phyloP scores from a whole-genome alignment of 2,329 filamentous ascomycete species.

The Eutypella sp. region DNA sequence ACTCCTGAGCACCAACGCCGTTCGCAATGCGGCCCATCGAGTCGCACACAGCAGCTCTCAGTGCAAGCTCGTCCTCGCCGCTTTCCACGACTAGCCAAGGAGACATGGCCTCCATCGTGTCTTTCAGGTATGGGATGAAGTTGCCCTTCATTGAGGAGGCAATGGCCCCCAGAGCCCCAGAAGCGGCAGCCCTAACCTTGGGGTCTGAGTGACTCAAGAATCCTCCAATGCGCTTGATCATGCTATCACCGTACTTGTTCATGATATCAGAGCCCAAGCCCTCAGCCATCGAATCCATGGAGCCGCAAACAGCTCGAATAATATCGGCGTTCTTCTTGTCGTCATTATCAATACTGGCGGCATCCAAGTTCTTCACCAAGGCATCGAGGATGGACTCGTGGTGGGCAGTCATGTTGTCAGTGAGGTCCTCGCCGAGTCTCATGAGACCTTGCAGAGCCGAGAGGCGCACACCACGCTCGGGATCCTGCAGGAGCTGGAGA shows the following conservation, averaged over 20 bases:
- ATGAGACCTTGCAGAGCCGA: constrained; percentile 84
- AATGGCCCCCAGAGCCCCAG: constrained; percentile 85
- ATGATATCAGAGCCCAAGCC: constrained; percentile 78
- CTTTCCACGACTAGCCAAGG: constrained; percentile 82
- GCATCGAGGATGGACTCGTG: constrained; percentile 80
- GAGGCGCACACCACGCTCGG: constrained; percentile 78
- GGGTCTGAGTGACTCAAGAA: constrained; percentile 81
- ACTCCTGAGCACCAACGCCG: constrained; percentile 78
- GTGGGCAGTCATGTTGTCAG: constrained; percentile 81
- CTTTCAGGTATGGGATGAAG: constrained; percentile 88
- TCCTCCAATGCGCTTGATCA: constrained; percentile 79
- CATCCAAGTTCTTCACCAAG: constrained; percentile 82
- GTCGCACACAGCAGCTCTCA: constrained; percentile 86
- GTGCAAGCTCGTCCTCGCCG: constrained; percentile 80
- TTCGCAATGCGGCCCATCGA: constrained; percentile 88
- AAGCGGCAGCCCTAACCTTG: constrained; percentile 84
- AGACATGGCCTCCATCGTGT: constrained; percentile 85
- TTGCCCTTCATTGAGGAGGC: constrained; percentile 76
- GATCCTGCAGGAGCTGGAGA: constrained; percentile 76
- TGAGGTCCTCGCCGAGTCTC: constrained; percentile 86
- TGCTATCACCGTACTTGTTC: constrained; percentile 71
- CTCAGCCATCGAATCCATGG: constrained; percentile 86
- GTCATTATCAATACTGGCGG: constrained; percentile 63
- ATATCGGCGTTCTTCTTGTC: constrained; percentile 78
- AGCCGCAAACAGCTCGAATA: constrained; percentile 83